Evolutionary conservation across 2,329 filamentous ascomycete genomes (phyloP).

Genomic region (Neurospora crassa): DNA sequence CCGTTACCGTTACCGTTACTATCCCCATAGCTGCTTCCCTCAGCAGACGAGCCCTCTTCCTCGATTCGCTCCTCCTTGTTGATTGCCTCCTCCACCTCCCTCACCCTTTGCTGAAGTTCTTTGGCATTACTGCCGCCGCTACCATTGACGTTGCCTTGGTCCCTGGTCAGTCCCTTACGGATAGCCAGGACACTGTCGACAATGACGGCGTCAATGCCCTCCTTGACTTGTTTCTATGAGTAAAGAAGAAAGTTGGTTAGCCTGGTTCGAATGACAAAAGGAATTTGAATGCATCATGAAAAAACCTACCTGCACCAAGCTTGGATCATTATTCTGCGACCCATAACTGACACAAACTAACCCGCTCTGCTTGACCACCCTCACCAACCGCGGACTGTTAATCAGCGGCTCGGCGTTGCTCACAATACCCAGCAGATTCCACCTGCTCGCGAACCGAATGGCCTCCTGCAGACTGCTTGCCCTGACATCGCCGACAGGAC

Average conservation of each 20-base stretch:
- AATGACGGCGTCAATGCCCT: slow-evolving; percentile 96
- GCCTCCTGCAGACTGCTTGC: slow-evolving; percentile 91
- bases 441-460: slow-evolving; percentile 84
- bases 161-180: slow-evolving; percentile 68
- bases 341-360: slow-evolving; percentile 94
- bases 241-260: slow-evolving; percentile 2
- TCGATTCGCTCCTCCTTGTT: slow-evolving; percentile 3
- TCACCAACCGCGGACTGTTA: slow-evolving; percentile 78
- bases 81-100: slow-evolving; percentile 5
- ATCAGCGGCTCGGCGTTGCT: slow-evolving; percentile 81
- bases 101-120: neutral
- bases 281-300: no score
- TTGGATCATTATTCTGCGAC: slow-evolving; percentile 76
- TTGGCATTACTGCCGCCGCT: neutral
- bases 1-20: slow-evolving; percentile 1
- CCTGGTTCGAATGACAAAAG: neutral
- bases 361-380: slow-evolving; percentile 87
- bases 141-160: slow-evolving; percentile 11
- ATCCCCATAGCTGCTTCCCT: neutral
- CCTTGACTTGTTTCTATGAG: slow-evolving; percentile 70
- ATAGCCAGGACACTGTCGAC: slow-evolving; percentile 93
- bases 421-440: slow-evolving; percentile 91
- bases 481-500: slow-evolving; percentile 74
- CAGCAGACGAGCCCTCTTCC: neutral
- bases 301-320: slow-evolving; percentile 67